Evolutionary conservation across 257 asterid species (phyloP).

Genomic region (Solanum chmielewskii): DNA sequence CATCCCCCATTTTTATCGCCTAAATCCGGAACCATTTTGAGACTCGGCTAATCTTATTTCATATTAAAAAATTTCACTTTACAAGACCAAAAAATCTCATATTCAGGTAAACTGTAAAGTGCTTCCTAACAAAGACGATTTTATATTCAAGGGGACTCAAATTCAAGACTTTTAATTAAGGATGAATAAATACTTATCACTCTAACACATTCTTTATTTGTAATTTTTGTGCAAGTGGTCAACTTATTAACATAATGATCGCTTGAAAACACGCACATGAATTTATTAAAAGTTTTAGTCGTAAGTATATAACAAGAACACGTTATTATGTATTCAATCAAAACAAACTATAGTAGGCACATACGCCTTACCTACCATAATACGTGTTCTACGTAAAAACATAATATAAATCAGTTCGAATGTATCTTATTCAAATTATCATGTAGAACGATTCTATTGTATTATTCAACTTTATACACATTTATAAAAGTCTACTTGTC

Average conservation of each 20-base stretch:
- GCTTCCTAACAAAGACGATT: fast-evolving
- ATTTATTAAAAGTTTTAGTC: no score
- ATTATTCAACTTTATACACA: neutral
- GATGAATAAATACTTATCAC: fast-evolving
- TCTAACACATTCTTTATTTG: fast-evolving
- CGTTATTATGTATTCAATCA: no score
- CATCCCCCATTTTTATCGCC: neutral
- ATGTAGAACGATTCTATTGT: fast-evolving
- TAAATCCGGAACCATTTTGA: neutral
- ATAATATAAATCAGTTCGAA: neutral
- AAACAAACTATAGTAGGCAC: neutral
- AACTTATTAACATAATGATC: neutral
- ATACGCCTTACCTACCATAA: neutral
- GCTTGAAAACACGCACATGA: neutral
- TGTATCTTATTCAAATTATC: neutral
- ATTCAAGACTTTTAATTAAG: no score
- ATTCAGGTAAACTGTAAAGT: fast-evolving
- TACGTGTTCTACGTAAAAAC: neutral
- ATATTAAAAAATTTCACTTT: no score
- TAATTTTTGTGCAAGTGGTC: neutral
- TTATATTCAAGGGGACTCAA: neutral
- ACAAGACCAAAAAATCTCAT: neutral
- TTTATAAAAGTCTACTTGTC: neutral
- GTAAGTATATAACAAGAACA: no score
- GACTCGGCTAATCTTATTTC: neutral